Base-by-base conservation (phyloP, 352 stramenopile species). In the Globisporangium mamillatum region DNA sequence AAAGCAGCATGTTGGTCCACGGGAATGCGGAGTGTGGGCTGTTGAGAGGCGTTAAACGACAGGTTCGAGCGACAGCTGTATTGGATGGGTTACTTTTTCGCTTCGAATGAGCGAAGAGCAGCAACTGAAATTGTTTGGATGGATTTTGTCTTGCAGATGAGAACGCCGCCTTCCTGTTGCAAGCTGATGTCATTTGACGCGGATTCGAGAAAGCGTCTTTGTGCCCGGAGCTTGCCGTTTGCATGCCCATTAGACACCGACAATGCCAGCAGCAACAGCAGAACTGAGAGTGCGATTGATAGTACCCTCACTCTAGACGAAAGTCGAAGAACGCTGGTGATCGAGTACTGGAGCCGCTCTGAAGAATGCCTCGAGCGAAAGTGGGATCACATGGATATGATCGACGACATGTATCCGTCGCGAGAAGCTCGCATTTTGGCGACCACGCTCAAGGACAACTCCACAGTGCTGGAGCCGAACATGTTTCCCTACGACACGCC, bases 401-500 rank as follows among this genome's bases (percentile, higher is more conserved):
- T 78, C n/a, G 63, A 67, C 18, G 60, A 67, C 24, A 20, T 50
- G 29, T 38, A 64, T 20, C 59, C 48, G 3, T 72, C 60, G 25
- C 57, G 65, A 52, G 72, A 78, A 72, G 72, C 60, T n/a, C 72
- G 73, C 62, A 78, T 78, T 56, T 69, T 61, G 20, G 54, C 54
- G 5, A 78, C 72, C 20, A 71, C 69, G 14, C 57, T 76, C 46
- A 29, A 56, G 9, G 63, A 63, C 46, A 53, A 32, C 18, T 56
- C 59, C 58, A 67, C 58, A 20, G 54, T 62, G 20, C 63, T 78
- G 44, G 72, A 78, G 59, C 72, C 72, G 4, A 78, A 78, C 57
- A 73, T 75, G 72, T 78, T 78, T 41, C 72, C 72, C 27, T 78
- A 75, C 55, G 57, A 66, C 14, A 78, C 69, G 10, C 72, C 72